A percentile compares a stretch with the other conserved stretches of the same genome.
Conservation (phyloP, 306 rosid genomes). For the Medicago ruthenica region DNA sequence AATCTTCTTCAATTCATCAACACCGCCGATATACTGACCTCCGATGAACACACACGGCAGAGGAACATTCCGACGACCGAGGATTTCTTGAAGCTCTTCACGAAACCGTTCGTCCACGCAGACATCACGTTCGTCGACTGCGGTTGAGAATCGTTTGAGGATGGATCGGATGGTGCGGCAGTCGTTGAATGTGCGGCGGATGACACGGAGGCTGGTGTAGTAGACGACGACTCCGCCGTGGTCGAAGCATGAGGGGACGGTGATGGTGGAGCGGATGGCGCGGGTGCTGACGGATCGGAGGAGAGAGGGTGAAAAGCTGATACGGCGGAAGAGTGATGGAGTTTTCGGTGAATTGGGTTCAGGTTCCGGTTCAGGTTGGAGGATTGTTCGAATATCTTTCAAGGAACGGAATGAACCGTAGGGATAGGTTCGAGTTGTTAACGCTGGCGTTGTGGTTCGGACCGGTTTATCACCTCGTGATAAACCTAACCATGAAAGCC, state of each 20-base stretch:
- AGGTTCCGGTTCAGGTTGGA: constrained; percentile 45
- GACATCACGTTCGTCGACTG: constrained; percentile 85
- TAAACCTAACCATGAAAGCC: constrained; percentile 67
- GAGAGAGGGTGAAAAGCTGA: constrained; percentile 55
- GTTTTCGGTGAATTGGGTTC: constrained; percentile 51
- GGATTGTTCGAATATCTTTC: constrained; percentile 71
- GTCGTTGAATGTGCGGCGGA: constrained; percentile 82
- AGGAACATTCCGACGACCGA: constrained; percentile 49
- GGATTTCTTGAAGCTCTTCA: constrained; percentile 60
- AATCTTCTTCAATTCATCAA: constrained; percentile 62
- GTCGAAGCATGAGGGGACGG: constrained; percentile 53
- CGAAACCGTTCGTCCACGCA: constrained; percentile 67
- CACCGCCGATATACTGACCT: constrained; percentile 70
- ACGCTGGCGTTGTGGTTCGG: not conserved
- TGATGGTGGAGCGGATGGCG: not conserved
- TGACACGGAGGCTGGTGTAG: constrained; percentile 84
- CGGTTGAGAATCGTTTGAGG: constrained; percentile 59
- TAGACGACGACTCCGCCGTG: constrained; percentile 58
- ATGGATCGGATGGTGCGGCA: constrained; percentile 69
- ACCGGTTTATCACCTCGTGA: constrained; percentile 38
- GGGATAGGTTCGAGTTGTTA: constrained; percentile 11
- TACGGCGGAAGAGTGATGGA: constrained; percentile 70
- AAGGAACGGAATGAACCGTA: constrained; percentile 61
- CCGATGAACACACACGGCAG: constrained; percentile 76
- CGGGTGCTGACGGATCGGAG: constrained; percentile 52